These are phyloP conservation scores for Acanthamoeba castellanii DNA, from an alignment of 208 protist genomes.

Conservation along the genomic window DNA sequence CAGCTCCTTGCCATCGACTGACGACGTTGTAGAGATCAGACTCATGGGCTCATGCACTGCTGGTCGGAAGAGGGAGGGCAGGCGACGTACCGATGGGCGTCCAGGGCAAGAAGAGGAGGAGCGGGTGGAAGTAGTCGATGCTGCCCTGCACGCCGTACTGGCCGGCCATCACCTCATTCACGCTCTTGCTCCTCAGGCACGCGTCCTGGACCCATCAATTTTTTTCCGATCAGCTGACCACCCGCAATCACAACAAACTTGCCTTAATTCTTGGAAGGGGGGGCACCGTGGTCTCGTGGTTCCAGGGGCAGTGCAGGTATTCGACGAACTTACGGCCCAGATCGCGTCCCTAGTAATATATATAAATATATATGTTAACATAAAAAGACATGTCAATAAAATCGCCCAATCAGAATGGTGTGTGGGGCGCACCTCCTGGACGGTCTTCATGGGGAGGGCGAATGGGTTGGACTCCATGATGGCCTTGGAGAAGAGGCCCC, in stretches of 20 bases:
- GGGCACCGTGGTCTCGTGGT: slow-evolving; percentile 2
- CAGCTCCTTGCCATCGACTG: slow-evolving; percentile 18
- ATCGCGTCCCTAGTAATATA: background rate
- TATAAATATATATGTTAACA: too few species aligned
- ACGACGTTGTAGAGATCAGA: background rate
- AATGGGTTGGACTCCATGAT: slow-evolving; percentile 83
- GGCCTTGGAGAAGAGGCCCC: slow-evolving; percentile 80
- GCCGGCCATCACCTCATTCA: slow-evolving; percentile 4
- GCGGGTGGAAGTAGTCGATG: slow-evolving; percentile 41
- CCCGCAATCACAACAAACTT: too few species aligned
- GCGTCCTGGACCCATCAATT: background rate
- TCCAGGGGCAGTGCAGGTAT: background rate
- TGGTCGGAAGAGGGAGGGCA: too few species aligned
- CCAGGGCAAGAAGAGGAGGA: slow-evolving; percentile 31
- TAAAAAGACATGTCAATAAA: too few species aligned
- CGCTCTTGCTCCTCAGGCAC: background rate
- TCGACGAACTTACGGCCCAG: slow-evolving; percentile 2
- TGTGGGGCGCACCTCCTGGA: background rate
- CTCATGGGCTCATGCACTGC: background rate
- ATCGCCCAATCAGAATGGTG: background rate
- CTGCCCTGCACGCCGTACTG: slow-evolving; percentile 27
- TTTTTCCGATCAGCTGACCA: background rate
- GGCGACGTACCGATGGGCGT: background rate
- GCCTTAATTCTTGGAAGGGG: background rate
- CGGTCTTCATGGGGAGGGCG: slow-evolving; percentile 75